Percentiles rank a stretch among this genome's conserved stretches.
Evolutionary conservation across 2,329 filamentous ascomycete genomes (phyloP).

Genomic region (Biscogniauxia sp.): DNA sequence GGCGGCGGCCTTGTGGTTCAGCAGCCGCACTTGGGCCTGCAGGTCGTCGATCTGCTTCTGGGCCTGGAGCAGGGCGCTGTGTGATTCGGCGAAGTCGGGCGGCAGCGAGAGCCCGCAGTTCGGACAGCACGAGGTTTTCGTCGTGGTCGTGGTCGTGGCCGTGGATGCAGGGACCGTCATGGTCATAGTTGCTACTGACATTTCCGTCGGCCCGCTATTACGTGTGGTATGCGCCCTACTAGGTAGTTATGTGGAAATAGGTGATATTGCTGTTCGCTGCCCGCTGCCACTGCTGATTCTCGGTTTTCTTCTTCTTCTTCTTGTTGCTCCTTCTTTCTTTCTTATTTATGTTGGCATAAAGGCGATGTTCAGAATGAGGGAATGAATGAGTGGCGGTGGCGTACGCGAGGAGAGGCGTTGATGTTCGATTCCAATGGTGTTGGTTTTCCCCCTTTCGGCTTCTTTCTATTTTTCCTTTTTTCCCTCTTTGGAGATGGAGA

Average conservation of each 20-base stretch:
- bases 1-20: constrained; percentile 69
- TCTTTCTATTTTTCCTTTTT: not conserved
- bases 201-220: constrained; percentile 3
- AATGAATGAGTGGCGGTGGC: not conserved
- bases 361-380: not conserved
- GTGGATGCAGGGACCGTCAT: constrained; percentile 24
- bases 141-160: constrained; percentile 18
- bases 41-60: constrained; percentile 65
- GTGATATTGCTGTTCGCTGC: not conserved
- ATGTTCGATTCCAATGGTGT: not conserved
- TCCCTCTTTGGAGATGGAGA: not conserved
- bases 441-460: not conserved
- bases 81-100: constrained; percentile 32
- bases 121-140: constrained; percentile 42
- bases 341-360: not conserved
- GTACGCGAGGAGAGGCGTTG: not conserved
- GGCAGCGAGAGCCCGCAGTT: constrained; percentile 47
- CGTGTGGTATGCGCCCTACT: too few species aligned
- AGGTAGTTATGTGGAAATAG: too few species aligned
- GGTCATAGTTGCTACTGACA: constrained; percentile 25
- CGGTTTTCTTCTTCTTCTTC: not conserved
- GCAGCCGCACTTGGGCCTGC: constrained; percentile 65
- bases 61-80: constrained; percentile 48
- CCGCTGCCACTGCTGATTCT: not conserved
- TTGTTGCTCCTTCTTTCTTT: too few species aligned